phyloP scores from a whole-genome alignment of 345 rosid genomes.

The Carallia brachiata region DNA sequence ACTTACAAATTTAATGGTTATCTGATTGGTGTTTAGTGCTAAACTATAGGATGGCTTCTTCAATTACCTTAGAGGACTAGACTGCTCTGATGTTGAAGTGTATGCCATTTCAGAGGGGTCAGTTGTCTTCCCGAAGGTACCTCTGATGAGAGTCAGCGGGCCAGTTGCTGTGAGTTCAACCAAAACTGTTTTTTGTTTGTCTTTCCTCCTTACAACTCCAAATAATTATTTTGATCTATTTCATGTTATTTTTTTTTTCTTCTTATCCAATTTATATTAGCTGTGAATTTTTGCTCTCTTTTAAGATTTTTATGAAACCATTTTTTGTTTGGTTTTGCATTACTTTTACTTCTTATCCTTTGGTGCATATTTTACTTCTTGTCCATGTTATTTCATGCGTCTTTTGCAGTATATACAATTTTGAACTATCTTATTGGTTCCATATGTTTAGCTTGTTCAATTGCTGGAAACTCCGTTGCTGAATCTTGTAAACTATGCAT shows the following conservation, averaged over 20 bases:
- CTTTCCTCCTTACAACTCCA: no score
- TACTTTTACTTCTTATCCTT: no score
- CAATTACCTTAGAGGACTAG: slow-evolving; percentile 72
- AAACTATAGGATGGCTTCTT: slow-evolving; percentile 68
- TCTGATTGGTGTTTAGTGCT: slow-evolving; percentile 10
- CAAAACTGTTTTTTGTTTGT: background rate
- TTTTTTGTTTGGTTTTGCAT: no score
- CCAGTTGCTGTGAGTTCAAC: slow-evolving; percentile 80
- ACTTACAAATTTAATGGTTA: slow-evolving; percentile 13
- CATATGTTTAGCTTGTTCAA: slow-evolving; percentile 68
- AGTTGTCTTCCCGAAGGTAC: slow-evolving; percentile 91
- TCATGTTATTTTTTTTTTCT: no score
- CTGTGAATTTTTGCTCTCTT: no score
- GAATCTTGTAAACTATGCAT: slow-evolving; percentile 83
- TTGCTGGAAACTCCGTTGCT: slow-evolving; percentile 91
- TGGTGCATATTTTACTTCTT: no score
- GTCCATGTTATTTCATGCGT: no score
- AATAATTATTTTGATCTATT: no score
- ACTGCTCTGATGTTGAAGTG: slow-evolving; percentile 88
- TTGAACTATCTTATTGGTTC: no score
- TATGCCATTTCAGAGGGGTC: slow-evolving; percentile 86
- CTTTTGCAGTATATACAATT: no score
- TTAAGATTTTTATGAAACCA: no score
- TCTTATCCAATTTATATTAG: no score
- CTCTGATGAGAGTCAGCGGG: slow-evolving; percentile 86